Evolutionary conservation across 2,329 filamentous ascomycete species (phyloP), one percentile per base, ranked within the genome.

Genomic region (Penicillium sp.): DNA sequence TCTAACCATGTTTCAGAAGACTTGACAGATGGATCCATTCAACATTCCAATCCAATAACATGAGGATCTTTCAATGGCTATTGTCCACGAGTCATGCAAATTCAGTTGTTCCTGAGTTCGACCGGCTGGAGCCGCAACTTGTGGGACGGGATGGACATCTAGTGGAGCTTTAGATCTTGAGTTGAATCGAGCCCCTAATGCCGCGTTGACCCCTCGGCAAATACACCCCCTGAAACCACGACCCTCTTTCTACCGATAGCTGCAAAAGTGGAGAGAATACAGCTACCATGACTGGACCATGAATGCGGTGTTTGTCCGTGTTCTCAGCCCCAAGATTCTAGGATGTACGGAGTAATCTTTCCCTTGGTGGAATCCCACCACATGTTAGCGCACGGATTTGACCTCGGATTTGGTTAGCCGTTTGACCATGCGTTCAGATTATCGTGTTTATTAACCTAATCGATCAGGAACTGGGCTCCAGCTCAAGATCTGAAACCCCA

Each of bases 151-250:
- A 17, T 6, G 24, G 13, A 17, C 13, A 17, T 17, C 13, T 26
- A n/a, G 44, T 47, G 44, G 44, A 47, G 24, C 44, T 47, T 5
- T 28, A 47, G 44, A 47, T 47, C 44, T 28, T 28, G 44, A 24
- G 13, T 28, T 6, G 44, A 47, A 17, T 28, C 44, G 44, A 47
- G 24, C 13, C 44, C 44, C 12, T 3, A 47, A 28, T 28, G 24
- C 44, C 44, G 44, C 44, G 44, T 12, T 15, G 22, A 47, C 22
- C 44, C 44, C 44, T 47, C 44, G 44, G 44, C 44, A 47, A 47
- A 47, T 47, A 47, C 5, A 17, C 24, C 44, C 44, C 44, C 15
- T 47, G 44, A 47, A 28, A 47, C 13, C 15, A 17, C 24, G 15
- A 47, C 28, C 44, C 44, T n/a, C 22, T 24, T 45, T 28, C 24